Conservation (phyloP, 345 rosid species). For the Brassica rapa region DNA sequence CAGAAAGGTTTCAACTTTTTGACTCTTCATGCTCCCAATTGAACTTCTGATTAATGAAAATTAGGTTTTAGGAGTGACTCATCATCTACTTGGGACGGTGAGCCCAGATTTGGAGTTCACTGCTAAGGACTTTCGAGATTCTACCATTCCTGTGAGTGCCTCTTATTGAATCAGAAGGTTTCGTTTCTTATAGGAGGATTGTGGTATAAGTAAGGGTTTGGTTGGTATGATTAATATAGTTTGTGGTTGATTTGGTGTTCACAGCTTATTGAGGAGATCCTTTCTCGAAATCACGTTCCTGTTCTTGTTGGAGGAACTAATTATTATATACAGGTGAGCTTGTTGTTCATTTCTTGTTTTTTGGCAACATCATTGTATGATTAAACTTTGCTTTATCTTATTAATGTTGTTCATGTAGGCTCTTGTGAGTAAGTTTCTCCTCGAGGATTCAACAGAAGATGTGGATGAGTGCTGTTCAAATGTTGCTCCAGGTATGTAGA, state of each 20-base stretch:
- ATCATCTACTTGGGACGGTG: constrained; percentile 79
- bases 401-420: constrained; percentile 50
- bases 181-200: neutral
- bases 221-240: constrained; percentile 15
- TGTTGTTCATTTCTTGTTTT: neutral
- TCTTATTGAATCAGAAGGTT: neutral
- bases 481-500: constrained; percentile 48
- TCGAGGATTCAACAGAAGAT: constrained; percentile 60
- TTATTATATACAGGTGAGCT: constrained; percentile 85
- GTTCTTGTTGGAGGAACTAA: constrained; percentile 93
- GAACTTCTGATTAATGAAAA: neutral
- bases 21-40: neutral
- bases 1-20: constrained; percentile 53
- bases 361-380: neutral
- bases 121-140: constrained; percentile 71
- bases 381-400: neutral
- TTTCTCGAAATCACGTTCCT: constrained; percentile 69
- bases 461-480: constrained; percentile 36
- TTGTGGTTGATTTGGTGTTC: constrained; percentile 19
- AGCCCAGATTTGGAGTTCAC: constrained; percentile 71
- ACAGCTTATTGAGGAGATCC: constrained; percentile 75
- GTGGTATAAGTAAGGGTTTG: constrained; percentile 1
- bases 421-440: constrained; percentile 78
- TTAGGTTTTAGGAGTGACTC: constrained; percentile 63
- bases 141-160: constrained; percentile 66